These are phyloP conservation scores for Cryphonectria carpinicola DNA, from an alignment of 2,329 filamentous ascomycete genomes.

Conservation along the genomic window DNA sequence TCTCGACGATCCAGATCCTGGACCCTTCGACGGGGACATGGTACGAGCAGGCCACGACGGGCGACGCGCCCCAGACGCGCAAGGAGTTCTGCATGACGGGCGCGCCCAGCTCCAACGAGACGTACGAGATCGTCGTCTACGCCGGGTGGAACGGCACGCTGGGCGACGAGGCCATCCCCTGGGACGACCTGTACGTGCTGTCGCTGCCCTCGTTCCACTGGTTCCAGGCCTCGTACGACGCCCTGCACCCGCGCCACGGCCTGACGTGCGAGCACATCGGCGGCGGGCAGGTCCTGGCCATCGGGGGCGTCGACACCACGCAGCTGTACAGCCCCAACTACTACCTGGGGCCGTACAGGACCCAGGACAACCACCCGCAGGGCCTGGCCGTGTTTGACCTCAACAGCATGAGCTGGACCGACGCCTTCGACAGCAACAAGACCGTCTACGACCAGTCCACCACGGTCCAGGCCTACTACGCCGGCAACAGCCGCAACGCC, in stretches of 20 bases:
- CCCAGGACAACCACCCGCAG: constrained; percentile 29
- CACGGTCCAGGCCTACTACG: constrained; percentile 29
- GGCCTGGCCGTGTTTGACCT: constrained; percentile 34
- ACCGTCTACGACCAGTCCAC: constrained; percentile 23
- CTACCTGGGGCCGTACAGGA: constrained; percentile 30
- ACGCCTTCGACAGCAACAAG: constrained; percentile 23
- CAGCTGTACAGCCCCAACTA: constrained; percentile 12
- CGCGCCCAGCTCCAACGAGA: constrained; percentile 31
- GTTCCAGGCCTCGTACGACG: constrained; percentile 32
- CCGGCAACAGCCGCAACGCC: constrained; percentile 25
- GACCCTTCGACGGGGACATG: constrained; percentile 29
- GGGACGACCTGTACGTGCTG: constrained; percentile 33
- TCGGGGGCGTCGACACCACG: constrained; percentile 37
- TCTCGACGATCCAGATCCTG: constrained; percentile 29
- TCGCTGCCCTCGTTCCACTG: constrained; percentile 34
- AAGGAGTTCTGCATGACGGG: constrained; percentile 34
- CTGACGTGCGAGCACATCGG: constrained; percentile 37
- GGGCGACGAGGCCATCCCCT: constrained; percentile 28
- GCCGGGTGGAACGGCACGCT: constrained; percentile 32
- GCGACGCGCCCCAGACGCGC: constrained; percentile 27
- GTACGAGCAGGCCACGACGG: constrained; percentile 33
- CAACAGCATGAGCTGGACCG: constrained; percentile 26
- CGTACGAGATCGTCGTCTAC: constrained; percentile 34
- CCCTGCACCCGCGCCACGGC: constrained; percentile 31
- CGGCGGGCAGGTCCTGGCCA: constrained; percentile 45